Evolutionary conservation across 108 stramenopile species (phyloP).

Genomic region (Skeletonema grethae): DNA sequence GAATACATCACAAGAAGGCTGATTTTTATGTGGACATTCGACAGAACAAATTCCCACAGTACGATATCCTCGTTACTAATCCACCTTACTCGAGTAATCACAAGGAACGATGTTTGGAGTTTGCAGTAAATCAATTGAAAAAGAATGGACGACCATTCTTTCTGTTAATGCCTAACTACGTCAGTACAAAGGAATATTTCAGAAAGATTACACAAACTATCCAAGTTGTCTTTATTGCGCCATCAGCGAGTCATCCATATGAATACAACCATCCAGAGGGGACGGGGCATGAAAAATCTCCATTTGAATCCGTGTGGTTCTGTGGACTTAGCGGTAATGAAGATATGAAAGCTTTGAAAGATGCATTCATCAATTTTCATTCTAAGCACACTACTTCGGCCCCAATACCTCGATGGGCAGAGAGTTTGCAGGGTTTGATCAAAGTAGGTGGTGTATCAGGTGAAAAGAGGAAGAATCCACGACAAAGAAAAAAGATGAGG

Average conservation of each 20-base stretch:
- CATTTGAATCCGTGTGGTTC: constrained; percentile 86
- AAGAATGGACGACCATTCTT: constrained; percentile 65
- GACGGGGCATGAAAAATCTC: constrained; percentile 76
- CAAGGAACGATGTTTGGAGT: constrained; percentile 81
- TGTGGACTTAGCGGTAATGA: constrained; percentile 56
- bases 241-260: constrained; percentile 55
- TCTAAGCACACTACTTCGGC: not conserved
- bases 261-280: constrained; percentile 87
- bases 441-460: constrained; percentile 52
- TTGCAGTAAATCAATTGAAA: constrained; percentile 48
- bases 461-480: constrained; percentile 76
- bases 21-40: constrained; percentile 85
- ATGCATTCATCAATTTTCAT: constrained; percentile 27
- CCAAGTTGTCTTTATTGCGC: constrained; percentile 69
- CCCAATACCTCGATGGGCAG: constrained; percentile 34
- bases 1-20: constrained; percentile 76
- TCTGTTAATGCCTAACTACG: constrained; percentile 88
- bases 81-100: constrained; percentile 90
- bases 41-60: constrained; percentile 55
- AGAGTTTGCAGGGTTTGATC: constrained; percentile 57
- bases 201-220: constrained; percentile 37
- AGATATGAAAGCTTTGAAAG: constrained; percentile 17
- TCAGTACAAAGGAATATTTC: constrained; percentile 75
- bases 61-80: constrained; percentile 88
- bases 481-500: constrained; percentile 64